Conservation (phyloP, 352 stramenopile genomes). For the Phytophthora pini region DNA sequence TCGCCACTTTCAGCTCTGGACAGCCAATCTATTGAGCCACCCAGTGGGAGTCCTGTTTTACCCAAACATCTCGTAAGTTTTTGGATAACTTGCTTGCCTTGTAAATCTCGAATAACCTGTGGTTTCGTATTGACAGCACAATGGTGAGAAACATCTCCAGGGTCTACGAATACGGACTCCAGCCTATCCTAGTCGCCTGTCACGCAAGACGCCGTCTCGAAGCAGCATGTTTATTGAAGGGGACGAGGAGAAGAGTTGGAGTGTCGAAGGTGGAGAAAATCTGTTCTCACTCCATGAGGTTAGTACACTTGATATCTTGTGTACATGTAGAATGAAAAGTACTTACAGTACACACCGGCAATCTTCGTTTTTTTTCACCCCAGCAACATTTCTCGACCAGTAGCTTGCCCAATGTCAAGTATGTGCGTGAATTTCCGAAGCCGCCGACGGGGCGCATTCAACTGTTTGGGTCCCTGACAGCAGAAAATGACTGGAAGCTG, state of each 20-base stretch:
- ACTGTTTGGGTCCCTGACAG: constrained; percentile 18
- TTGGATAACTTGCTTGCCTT: background rate
- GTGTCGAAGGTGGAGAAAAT: constrained; percentile 2
- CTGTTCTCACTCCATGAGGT: constrained; percentile 45
- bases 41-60: constrained; percentile 19
- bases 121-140: constrained; percentile 20
- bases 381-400: constrained; percentile 1
- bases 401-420: constrained; percentile 38
- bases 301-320: constrained; percentile 2
- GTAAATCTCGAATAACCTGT: too few relatives aligned
- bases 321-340: background rate
- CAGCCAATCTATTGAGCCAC: background rate
- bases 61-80: constrained; percentile 39
- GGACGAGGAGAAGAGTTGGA: constrained; percentile 8
- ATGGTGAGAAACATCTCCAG: constrained; percentile 38
- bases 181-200: constrained; percentile 32
- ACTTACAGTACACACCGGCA: constrained; percentile 1
- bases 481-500: constrained; percentile 12
- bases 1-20: background rate
- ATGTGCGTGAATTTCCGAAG: constrained; percentile 60
- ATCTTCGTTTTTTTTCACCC: too few relatives aligned
- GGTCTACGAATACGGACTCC: constrained; percentile 47
- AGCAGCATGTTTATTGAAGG: constrained; percentile 9
- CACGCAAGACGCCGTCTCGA: constrained; percentile 28
- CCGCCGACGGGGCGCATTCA: constrained; percentile 43